Evolutionary conservation across 2,329 filamentous ascomycete genomes (phyloP), one percentile per base, ranked within the genome.

Genomic region (Malbranchea cinnamomea): DNA sequence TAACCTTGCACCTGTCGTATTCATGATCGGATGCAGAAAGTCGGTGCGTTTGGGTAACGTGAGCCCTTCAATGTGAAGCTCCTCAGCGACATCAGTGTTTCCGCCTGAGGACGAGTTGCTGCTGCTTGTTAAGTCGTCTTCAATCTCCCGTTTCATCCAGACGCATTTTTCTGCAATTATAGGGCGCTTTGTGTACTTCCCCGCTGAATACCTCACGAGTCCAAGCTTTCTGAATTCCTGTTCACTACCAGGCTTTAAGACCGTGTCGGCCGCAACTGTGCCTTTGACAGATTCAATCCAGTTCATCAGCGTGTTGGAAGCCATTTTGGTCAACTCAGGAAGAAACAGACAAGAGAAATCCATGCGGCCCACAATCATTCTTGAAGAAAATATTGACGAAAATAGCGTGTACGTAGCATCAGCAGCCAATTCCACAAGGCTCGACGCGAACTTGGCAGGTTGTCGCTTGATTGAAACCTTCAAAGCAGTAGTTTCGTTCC

Each of bases 21-120:
- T 36, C 14, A 29, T 16, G 8, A 47, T 32, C 3, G 36, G 41
- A 31, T 48, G 49, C 9, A 54, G 32, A 30, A 54, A 53, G 24
- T 56, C 47, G 8, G 46, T 42, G 19, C 46, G 43, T 28, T 50
- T 53, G 6, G 53, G 43, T 23, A 53, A 41, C 16, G 23, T 42
- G 14, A 28, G 41, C 9, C 44, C 50, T 18, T 47, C 33, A 12
- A 52, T 20, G 31, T 45, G 41, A 1, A 42, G 38, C 10, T 37
- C 35, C 10, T 41, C 34, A n/a, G 15, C 4, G n/a, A 30, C 24
- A 24, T 33, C 27, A 16, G 12, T n/a, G n/a, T n/a, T n/a, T n/a
- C n/a, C n/a, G n/a, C n/a, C n/a, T n/a, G n/a, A n/a, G n/a, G n/a
- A n/a, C n/a, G n/a, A n/a, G n/a, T n/a, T n/a, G n/a, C n/a, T n/a